Base-by-base conservation (phyloP, 1,139 yeast genomes). In the Diutina siamensis region DNA sequence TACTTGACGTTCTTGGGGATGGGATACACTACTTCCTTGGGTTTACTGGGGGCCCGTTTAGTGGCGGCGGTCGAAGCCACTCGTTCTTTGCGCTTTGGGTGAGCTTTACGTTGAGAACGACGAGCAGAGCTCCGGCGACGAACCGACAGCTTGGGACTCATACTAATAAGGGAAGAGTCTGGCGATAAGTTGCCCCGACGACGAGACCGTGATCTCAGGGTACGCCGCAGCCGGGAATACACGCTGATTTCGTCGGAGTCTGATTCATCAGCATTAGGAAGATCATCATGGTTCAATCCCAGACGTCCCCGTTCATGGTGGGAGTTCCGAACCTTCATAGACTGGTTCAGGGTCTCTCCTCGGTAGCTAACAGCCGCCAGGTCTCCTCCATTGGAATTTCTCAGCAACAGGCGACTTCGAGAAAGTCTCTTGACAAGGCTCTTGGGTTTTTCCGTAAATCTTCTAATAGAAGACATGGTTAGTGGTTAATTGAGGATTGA, bases 391-490 rank as follows among this genome's bases (percentile, higher is more conserved):
- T 10, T 5, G 10, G 5, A 7, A 13, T 8, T 10, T 21, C n/a
- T 13, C 28, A 20, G 40, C 28, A 4, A 9, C 40, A 35, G 28
- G 9, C 40, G 19, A 22, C 40, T 21, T 21, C 22, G 12, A 17
- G 40, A 18, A n/a, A 35, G 27, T 22, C 20, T 35, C 15, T 22
- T 21, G 18, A 35, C 40, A n/a, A 35, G 4, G 17, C 28, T 21
- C 12, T 35, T 35, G 17, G 40, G 40, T 27, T 35, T 35, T 13
- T 21, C 22, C 4, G 40, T 22, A n/a, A 35, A 35, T 27, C 28
- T n/a, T 35, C 40, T 35, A 22, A 35, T 35, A 4, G 40, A 35
- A 4, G 40, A 35, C 40, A 35, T 35, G n/a, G n/a, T n/a, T n/a
- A n/a, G n/a, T n/a, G n/a, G n/a, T n/a, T n/a, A n/a, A n/a, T n/a